phyloP scores from a whole-genome alignment of 345 rosid species.

The Luvunga scandens region DNA sequence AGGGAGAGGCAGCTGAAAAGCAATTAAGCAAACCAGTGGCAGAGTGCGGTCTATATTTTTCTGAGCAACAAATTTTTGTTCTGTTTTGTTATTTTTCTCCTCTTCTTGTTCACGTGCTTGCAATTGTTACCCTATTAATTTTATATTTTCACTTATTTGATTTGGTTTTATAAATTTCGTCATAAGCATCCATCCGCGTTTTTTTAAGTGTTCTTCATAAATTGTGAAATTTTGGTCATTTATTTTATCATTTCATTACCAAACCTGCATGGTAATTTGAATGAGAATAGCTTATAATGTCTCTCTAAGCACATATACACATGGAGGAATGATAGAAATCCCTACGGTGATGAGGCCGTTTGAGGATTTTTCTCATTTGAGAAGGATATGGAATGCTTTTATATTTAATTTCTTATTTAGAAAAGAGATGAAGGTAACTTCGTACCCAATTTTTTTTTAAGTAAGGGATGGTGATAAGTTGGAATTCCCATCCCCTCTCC shows the following conservation, averaged over 20 bases:
- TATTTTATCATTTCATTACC: no score
- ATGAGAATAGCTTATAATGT: no score
- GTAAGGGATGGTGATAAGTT: accelerated
- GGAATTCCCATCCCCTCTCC: no score
- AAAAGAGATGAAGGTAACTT: no score
- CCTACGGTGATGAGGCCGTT: accelerated
- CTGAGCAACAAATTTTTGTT: background rate
- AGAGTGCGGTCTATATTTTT: background rate
- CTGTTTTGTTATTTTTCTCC: background rate
- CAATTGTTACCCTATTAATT: background rate
- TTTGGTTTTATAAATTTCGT: background rate
- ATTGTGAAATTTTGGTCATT: no score
- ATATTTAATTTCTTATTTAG: no score
- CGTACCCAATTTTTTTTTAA: accelerated
- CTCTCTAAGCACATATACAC: no score
- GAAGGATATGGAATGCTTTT: accelerated
- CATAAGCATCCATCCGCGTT: background rate
- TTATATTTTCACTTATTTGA: background rate
- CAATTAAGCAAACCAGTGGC: background rate
- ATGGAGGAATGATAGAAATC: no score
- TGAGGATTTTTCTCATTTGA: no score
- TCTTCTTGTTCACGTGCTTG: background rate
- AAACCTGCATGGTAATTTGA: no score
- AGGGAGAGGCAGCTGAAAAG: background rate
- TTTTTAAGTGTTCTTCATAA: no score